phyloP scores from a whole-genome alignment of 352 stramenopile species.

The Thalassiosira delicatula region DNA sequence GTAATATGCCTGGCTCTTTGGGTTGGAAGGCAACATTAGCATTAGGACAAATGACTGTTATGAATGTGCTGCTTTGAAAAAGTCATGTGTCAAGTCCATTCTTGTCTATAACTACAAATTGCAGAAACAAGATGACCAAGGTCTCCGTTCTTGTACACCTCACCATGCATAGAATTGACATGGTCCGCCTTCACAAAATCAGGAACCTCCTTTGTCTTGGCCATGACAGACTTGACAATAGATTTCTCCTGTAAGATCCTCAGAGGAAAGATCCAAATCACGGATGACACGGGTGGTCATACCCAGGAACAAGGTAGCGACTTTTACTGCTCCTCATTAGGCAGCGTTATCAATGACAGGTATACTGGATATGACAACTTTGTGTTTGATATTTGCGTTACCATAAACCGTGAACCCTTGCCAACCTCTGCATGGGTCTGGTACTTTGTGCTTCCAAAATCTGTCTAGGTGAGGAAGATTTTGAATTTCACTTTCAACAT shows the following conservation, averaged over 20 bases:
- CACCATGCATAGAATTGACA: conserved; percentile 1
- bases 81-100: conserved; percentile 9
- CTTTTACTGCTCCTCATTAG: not conserved
- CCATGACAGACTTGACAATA: not conserved
- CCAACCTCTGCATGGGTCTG: conserved; percentile 1
- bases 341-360: conserved; percentile 8
- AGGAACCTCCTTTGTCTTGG: not conserved
- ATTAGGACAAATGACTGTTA: not conserved
- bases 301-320: not conserved
- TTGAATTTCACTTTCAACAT: conserved; percentile 2
- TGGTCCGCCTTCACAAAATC: conserved; percentile 14
- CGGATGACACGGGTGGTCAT: not conserved
- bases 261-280: conserved; percentile 17
- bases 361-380: not conserved
- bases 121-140: not conserved
- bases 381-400: not conserved
- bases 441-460: conserved; percentile 19
- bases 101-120: not conserved
- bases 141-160: not conserved
- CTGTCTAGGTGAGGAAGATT: conserved; percentile 3
- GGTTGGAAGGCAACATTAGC: not conserved
- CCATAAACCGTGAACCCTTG: not conserved
- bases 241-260: not conserved
- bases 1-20: not conserved
- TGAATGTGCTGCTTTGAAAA: not conserved